Base-by-base conservation (phyloP, 2,329 filamentous ascomycete genomes). In the Cadophora sp. region DNA sequence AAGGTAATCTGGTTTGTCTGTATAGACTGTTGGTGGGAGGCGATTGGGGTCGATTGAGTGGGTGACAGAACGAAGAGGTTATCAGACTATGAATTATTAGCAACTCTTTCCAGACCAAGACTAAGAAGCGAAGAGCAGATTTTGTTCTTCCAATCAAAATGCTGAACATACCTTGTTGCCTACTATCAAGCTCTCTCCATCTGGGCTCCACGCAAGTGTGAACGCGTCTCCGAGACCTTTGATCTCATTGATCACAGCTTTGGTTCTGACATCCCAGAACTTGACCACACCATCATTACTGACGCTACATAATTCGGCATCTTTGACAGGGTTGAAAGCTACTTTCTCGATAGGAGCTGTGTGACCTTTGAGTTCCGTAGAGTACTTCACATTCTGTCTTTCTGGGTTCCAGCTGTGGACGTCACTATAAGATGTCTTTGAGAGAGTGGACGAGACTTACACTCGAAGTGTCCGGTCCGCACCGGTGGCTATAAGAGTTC, bases 401-500 rank as follows among this genome's bases (percentile, higher is more conserved):
- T 95, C 92, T 0, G 91, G 90, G 72, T 94, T 94, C 92, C 92
- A 95, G 58, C 74, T 74, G 56, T n/a, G 24, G 47, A 24, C 56
- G 13, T 56, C 60, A 33, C 65, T 36, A 56, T 18, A 53, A 33
- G 14, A 61, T 11, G 16, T 43, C 4, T 24, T 30, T 9, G 14
- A n/a, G 33, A n/a, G 18, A 9, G 36, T 33, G 9, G 45, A 27
- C 16, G 47, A 30, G 8, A 70, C 71, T 67, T 72, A 75, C 71
- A 94, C 89, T 73, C 92, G 88, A 63, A 95, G 79, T 9, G 86
- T 91, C 72, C 86, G 87, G 75, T 93, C 89, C 27, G 84, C 82
- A 3, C 93, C 94, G 0, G 94, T 96, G 0, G 95, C 95, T 68
- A 98, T 89, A 67, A 96, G 83, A 9, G 88, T 91, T 41, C 95